Percentiles rank a stretch among this genome's conserved stretches.
Evolutionary conservation across 257 asterid genomes (phyloP).

Genomic region (Striga asiatica): DNA sequence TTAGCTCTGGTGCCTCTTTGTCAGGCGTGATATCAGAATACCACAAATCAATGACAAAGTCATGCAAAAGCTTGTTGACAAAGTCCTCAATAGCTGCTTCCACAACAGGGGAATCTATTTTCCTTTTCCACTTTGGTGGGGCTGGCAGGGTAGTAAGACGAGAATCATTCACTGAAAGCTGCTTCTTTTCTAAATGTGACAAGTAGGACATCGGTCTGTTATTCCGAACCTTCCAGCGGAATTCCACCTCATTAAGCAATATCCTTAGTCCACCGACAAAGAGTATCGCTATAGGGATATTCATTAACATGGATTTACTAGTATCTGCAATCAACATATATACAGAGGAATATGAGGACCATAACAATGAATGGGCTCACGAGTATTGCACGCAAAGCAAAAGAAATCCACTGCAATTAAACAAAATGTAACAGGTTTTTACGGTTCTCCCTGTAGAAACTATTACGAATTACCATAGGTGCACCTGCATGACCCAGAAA

Average conservation of each 20-base stretch:
- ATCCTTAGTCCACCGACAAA: conserved; percentile 67
- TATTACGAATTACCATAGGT: neutral
- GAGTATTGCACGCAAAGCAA: neutral
- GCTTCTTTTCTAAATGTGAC: conserved; percentile 83
- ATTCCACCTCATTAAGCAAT: conserved; percentile 68
- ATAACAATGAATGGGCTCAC: neutral
- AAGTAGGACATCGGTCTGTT: conserved; percentile 46
- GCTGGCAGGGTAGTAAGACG: conserved; percentile 59
- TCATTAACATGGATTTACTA: conserved; percentile 93
- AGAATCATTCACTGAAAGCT: conserved; percentile 73
- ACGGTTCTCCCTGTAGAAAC: neutral
- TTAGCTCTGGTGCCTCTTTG: conserved; percentile 75
- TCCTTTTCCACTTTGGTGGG: conserved; percentile 83
- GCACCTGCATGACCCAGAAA: conserved; percentile 7
- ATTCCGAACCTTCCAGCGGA: conserved; percentile 62
- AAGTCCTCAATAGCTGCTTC: conserved; percentile 85
- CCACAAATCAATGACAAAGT: conserved; percentile 87
- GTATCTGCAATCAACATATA: conserved; percentile 54
- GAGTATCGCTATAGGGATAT: conserved; percentile 73
- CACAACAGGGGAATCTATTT: conserved; percentile 70
- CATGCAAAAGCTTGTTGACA: conserved; percentile 64
- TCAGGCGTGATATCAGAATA: conserved; percentile 88
- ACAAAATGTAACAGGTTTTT: no score
- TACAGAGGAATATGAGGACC: conserved; percentile 13
- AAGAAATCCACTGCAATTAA: no score